These are phyloP conservation scores for Beauveria varroae DNA, from an alignment of 2,329 filamentous ascomycete genomes.

Conservation along the genomic window DNA sequence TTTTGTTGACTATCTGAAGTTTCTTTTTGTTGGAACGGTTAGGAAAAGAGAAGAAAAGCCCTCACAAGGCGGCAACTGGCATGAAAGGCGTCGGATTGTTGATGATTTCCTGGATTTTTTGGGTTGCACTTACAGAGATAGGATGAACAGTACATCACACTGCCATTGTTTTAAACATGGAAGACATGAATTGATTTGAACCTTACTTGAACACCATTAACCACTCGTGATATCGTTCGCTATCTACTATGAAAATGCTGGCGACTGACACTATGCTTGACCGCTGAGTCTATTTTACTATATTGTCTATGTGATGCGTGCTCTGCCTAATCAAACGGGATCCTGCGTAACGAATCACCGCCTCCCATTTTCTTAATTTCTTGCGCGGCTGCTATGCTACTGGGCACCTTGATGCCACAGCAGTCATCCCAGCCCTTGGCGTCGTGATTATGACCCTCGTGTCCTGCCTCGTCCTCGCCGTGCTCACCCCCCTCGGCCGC, in stretches of 20 bases:
- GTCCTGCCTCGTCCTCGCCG: slow-evolving; percentile 48
- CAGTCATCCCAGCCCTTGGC: slow-evolving; percentile 84
- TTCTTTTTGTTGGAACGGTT: neutral
- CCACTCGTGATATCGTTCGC: neutral
- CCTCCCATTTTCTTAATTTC: slow-evolving; percentile 72
- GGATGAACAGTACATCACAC: slow-evolving; percentile 10
- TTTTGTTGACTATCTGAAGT: neutral
- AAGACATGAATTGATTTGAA: slow-evolving; percentile 5
- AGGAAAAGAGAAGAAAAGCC: neutral
- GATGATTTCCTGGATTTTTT: slow-evolving; percentile 5
- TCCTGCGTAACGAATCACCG: slow-evolving; percentile 56
- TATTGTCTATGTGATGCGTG: neutral
- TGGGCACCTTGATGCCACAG: slow-evolving; percentile 95
- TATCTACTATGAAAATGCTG: neutral
- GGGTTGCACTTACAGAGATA: slow-evolving; percentile 1
- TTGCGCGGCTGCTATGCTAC: slow-evolving; percentile 81
- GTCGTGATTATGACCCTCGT: slow-evolving; percentile 55
- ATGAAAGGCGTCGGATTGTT: slow-evolving; percentile 6
- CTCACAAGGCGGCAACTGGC: neutral
- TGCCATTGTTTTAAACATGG: slow-evolving; percentile 1
- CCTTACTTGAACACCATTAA: neutral
- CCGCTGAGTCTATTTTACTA: neutral
- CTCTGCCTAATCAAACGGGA: slow-evolving; percentile 65
- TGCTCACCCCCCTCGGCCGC: slow-evolving; percentile 35
- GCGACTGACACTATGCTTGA: neutral